phyloP scores from a whole-genome alignment of 805 yeast genomes.

The Ogataea nakhonphanomensis region DNA sequence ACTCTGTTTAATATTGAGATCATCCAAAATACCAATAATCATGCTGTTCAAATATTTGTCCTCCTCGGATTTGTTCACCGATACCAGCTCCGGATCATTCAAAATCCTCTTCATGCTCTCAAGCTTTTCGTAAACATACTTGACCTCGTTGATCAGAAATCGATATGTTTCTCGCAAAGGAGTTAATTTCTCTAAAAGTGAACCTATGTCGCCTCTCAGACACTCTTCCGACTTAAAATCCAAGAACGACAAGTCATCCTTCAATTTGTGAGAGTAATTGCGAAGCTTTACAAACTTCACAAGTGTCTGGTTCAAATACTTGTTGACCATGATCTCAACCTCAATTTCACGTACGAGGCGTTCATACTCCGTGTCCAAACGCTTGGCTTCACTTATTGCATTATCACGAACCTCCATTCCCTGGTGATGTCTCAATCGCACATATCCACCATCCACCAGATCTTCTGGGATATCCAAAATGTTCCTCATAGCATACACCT shows the following conservation, averaged over 20 bases:
- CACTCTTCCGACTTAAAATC: slow-evolving; percentile 8
- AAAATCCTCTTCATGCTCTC: slow-evolving; percentile 12
- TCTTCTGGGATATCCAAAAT: slow-evolving; percentile 68
- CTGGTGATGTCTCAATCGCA: slow-evolving; percentile 67
- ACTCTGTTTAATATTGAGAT: slow-evolving; percentile 6
- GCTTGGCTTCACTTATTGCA: slow-evolving; percentile 16
- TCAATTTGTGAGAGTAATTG: slow-evolving; percentile 25
- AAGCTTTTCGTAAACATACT: slow-evolving; percentile 19
- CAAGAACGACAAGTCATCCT: slow-evolving; percentile 11
- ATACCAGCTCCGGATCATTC: slow-evolving; percentile 8
- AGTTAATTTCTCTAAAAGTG: slow-evolving; percentile 15
- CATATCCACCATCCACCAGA: slow-evolving; percentile 60
- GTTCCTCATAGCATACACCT: slow-evolving; percentile 75
- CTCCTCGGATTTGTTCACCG: slow-evolving; percentile 15
- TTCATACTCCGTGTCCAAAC: slow-evolving; percentile 23
- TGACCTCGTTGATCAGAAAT: slow-evolving; percentile 25
- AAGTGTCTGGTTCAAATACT: slow-evolving; percentile 38
- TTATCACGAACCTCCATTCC: slow-evolving; percentile 35
- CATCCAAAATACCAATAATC: slow-evolving; percentile 13
- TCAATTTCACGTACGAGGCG: slow-evolving; percentile 38
- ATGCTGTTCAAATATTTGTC: slow-evolving; percentile 21
- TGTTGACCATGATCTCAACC: slow-evolving; percentile 42
- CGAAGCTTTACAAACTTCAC: slow-evolving; percentile 37
- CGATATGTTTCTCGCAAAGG: slow-evolving; percentile 29
- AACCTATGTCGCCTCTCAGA: slow-evolving; percentile 2